These are phyloP conservation scores for Pogostemon cablin DNA, from an alignment of 257 asterid genomes.

Conservation along the genomic window DNA sequence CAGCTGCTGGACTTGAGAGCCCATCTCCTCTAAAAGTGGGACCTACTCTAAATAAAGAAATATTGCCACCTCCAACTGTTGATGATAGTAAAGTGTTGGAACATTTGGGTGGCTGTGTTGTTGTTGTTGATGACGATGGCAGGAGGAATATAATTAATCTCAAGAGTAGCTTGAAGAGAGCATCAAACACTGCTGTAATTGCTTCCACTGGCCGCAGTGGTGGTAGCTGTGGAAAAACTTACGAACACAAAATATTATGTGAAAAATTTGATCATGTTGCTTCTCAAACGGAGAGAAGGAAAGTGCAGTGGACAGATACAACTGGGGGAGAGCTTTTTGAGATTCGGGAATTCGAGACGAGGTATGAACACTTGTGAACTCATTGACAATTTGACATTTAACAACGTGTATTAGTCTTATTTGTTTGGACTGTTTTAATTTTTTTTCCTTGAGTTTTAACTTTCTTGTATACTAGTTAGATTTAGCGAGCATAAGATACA, in stretches of 20 bases:
- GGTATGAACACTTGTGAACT: conserved; percentile 48
- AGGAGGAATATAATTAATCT: conserved; percentile 43
- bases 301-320: conserved; percentile 89
- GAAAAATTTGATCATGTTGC: conserved; percentile 41
- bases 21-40: conserved; percentile 74
- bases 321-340: conserved; percentile 80
- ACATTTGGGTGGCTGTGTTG: conserved; percentile 40
- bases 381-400: conserved; percentile 4
- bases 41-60: conserved; percentile 63
- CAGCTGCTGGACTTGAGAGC: conserved; percentile 74
- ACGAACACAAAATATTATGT: conserved; percentile 36
- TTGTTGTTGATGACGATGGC: conserved; percentile 38
- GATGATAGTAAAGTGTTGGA: conserved; percentile 46
- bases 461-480: conserved; percentile 12
- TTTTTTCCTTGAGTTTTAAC: conserved; percentile 2
- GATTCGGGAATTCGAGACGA: conserved; percentile 89
- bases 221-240: conserved; percentile 26
- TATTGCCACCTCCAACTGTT: conserved; percentile 43
- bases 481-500: not conserved
- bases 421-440: conserved; percentile 10
- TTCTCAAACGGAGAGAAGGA: conserved; percentile 57
- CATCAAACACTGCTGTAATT: conserved; percentile 36
- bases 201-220: conserved; percentile 23
- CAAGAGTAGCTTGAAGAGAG: conserved; percentile 82
- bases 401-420: not conserved